Conservation (phyloP, 768 basidiomycete species). For the Tulasnella sp. region DNA sequence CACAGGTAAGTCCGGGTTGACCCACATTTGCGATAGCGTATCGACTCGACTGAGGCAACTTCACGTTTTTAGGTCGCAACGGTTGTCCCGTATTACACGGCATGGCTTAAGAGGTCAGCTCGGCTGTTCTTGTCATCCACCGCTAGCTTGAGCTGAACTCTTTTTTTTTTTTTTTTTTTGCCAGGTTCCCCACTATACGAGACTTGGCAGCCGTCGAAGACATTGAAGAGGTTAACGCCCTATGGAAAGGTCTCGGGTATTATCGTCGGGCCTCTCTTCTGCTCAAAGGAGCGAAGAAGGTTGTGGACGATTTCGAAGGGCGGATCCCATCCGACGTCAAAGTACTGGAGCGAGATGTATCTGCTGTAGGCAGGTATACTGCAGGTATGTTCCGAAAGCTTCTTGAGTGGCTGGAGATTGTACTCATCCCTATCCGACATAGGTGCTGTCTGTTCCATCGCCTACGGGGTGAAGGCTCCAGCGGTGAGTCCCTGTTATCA, state of each 20-base stretch:
- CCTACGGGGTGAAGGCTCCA: constrained; percentile 71
- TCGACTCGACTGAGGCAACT: not conserved
- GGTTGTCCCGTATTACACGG: constrained; percentile 87
- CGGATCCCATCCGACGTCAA: constrained; percentile 68
- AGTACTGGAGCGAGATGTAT: constrained; percentile 71
- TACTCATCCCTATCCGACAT: not conserved
- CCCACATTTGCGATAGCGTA: too few species aligned
- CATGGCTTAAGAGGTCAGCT: constrained; percentile 63
- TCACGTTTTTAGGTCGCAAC: constrained; percentile 46
- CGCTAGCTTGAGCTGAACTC: not conserved
- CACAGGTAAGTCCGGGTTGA: constrained; percentile 38
- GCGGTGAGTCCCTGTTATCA: constrained; percentile 47
- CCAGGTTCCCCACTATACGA: constrained; percentile 70
- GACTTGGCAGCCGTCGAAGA: constrained; percentile 67
- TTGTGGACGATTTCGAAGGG: constrained; percentile 53
- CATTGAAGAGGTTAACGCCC: constrained; percentile 73
- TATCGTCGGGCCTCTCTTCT: constrained; percentile 79
- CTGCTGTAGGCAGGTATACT: constrained; percentile 83
- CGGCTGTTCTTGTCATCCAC: not conserved
- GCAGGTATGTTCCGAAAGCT: constrained; percentile 46
- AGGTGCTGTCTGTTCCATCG: constrained; percentile 55
- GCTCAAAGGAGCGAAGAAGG: constrained; percentile 73
- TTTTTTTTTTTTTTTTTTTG: not conserved
- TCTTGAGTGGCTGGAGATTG: not conserved
- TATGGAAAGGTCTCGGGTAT: constrained; percentile 91